These are phyloP conservation scores for Scheffersomyces lignicola DNA, from an alignment of 1,139 yeast genomes.

Conservation along the genomic window DNA sequence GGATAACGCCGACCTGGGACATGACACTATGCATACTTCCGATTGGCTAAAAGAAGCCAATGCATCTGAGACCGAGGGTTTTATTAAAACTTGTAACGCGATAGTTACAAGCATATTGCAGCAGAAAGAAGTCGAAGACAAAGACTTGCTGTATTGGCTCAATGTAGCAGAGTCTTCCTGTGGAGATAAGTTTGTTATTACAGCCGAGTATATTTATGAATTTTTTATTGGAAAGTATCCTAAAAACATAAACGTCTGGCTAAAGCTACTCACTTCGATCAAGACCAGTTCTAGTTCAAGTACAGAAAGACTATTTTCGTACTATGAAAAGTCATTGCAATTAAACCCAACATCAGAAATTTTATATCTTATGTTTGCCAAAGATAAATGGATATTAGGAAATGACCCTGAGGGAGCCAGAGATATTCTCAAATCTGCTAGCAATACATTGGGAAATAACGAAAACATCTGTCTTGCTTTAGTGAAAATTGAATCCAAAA, in stretches of 20 bases:
- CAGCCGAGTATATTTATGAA: slow-evolving; percentile 50
- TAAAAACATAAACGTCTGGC: slow-evolving; percentile 55
- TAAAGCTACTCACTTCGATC: slow-evolving; percentile 47
- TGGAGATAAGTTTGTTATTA: no score
- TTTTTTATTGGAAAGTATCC: slow-evolving; percentile 51
- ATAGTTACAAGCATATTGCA: slow-evolving; percentile 27
- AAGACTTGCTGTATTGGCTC: slow-evolving; percentile 23
- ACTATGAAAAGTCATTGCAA: slow-evolving; percentile 52
- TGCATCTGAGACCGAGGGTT: slow-evolving; percentile 37
- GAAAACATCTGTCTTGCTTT: slow-evolving; percentile 72
- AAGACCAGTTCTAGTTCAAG: slow-evolving; percentile 25
- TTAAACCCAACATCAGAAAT: slow-evolving; percentile 49
- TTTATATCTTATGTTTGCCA: slow-evolving; percentile 70
- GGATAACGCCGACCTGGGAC: slow-evolving; percentile 21
- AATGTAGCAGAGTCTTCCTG: slow-evolving; percentile 47
- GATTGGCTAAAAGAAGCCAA: slow-evolving; percentile 49
- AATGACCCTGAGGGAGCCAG: slow-evolving; percentile 55
- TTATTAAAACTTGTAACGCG: slow-evolving; percentile 36
- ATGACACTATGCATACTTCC: slow-evolving; percentile 18
- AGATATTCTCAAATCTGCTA: slow-evolving; percentile 49
- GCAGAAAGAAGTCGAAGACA: slow-evolving; percentile 11
- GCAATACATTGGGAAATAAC: slow-evolving; percentile 26
- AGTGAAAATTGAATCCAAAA: slow-evolving; percentile 58
- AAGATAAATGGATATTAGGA: slow-evolving; percentile 57
- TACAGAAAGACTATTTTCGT: slow-evolving; percentile 37